These are phyloP conservation scores for Panellus pusillus DNA, from an alignment of 768 basidiomycete species.

Conservation along the genomic window DNA sequence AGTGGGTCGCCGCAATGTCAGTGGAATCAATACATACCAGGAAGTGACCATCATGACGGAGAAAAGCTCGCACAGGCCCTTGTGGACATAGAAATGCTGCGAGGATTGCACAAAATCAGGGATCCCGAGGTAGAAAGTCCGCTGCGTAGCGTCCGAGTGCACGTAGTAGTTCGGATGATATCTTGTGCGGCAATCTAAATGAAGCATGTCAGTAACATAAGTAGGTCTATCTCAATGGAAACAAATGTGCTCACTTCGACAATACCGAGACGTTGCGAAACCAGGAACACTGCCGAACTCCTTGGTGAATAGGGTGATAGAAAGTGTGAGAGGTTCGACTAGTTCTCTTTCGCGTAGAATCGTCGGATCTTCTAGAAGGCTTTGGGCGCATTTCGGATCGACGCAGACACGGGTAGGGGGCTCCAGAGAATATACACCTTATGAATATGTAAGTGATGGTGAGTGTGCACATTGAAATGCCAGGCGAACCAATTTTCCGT, in stretches of 20 bases:
- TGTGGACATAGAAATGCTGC: constrained; percentile 4
- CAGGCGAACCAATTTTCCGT: not conserved
- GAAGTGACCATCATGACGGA: constrained; percentile 11
- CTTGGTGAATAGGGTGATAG: constrained; percentile 11
- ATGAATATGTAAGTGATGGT: not conserved
- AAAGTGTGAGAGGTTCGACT: not conserved
- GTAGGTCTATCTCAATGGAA: not conserved
- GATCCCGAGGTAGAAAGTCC: not conserved
- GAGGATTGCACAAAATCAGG: not conserved
- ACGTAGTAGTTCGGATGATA: constrained; percentile 7
- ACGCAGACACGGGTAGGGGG: not conserved
- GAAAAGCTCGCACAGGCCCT: constrained; percentile 6
- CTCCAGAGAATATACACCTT: not conserved
- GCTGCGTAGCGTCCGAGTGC: not conserved
- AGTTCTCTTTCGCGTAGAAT: not conserved
- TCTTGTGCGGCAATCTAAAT: constrained; percentile 3
- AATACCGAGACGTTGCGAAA: constrained; percentile 15
- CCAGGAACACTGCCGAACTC: constrained; percentile 8
- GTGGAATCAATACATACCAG: not conserved
- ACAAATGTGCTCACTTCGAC: not conserved
- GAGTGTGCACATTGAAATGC: no score
- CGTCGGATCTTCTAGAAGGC: not conserved
- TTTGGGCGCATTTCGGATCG: not conserved
- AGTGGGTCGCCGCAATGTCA: not conserved
- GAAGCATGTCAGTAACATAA: not conserved